Evolutionary conservation across 1,284 basidiomycete genomes (phyloP), one percentile per base, ranked within the genome.

Genomic region (Fomitopsis betulina): DNA sequence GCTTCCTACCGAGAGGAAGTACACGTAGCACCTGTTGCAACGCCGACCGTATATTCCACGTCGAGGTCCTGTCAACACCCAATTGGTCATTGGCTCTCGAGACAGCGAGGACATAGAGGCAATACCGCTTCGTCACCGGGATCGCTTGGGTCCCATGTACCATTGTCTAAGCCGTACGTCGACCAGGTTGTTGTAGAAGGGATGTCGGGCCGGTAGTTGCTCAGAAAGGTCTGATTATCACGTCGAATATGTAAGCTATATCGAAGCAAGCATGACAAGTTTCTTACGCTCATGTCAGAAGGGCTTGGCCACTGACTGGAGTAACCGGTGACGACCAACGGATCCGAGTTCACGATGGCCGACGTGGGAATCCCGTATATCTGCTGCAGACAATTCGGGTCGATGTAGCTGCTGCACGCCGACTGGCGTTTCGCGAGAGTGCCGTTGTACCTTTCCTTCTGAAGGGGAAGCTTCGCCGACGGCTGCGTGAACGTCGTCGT

Each of bases 21-120:
- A 45, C 2, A 61, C 62, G 5, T 64, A 66, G 8, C 66, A 23
- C 58, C 66, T 1, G 65, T 64, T 17, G 68, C 68, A 10, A 89
- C 69, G 21, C 80, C 84, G 19, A 78, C 78, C 2, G 84, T 80
- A 61, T 86, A 86, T 71, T 89, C 83, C 39, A 86, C 80, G 63
- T 87, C 84, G 13, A 87, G 73, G 65, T 85, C 84, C 51, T 67
- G 40, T n/a, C n/a, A n/a, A 30, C 8, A 30, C 27, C 25, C 25
- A n/a, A 17, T 37, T 5, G 5, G 42, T 27, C 23, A 9, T 19
- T 23, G 12, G 21, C 8, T n/a, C n/a, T n/a, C n/a, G n/a, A n/a
- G n/a, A n/a, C n/a, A n/a, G 5, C 4, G 9, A 8, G 0, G 10
- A 12, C 12, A 39, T 2, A 12, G 4, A 1, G 2, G 25, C 75